Evolutionary conservation across 331 rosid species (phyloP), one percentile per base, ranked within the genome.

Genomic region (Acacia pycnantha): DNA sequence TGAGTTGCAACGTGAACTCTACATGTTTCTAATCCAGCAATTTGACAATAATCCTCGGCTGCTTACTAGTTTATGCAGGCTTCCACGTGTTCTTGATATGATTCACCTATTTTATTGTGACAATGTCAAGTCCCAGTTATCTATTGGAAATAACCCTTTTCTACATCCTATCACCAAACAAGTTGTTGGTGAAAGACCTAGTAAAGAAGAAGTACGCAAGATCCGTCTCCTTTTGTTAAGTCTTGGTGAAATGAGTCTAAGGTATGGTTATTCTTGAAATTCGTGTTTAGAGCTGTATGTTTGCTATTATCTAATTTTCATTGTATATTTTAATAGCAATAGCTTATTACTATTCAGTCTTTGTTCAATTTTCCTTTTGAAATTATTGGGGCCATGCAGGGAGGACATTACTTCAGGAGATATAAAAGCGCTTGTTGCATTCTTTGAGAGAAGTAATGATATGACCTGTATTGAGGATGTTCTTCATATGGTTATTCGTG

Each of bases 171-270:
- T 79, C 62, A 87, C 86, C 58, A 81, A 88, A 64, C 82, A 78
- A 81, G 79, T 86, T 77, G 75, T 77, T 37, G 91, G 90, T 72
- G 92, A 87, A 88, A 92, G 89, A 56, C 98, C 94, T 37, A 85
- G 82, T 83, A 85, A 53, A 85, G 99, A 93, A 74, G 99, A 95
- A 89, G 91, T 91, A 77, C 97, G 83, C 56, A 95, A 95, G 90
- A 90, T 95, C 76, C 99, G 99, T 80, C 99, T 95, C 77, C 93
- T 95, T 83, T 87, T 95, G 85, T 90, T 95, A 81, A 92, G 98
- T 89, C 98, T 95, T 62, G 98, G 97, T 62, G 99, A 95, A 89
- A 93, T 95, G 99, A 91, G 97, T 88, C 97, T 95, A 73, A 87
- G 98, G 99, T 93, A 86, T 82, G 46, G 84, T 70, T 76, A 82